These are phyloP conservation scores for Powellomyces hirtus DNA, from an alignment of 192 early-diverging fungal genomes.

Conservation along the genomic window DNA sequence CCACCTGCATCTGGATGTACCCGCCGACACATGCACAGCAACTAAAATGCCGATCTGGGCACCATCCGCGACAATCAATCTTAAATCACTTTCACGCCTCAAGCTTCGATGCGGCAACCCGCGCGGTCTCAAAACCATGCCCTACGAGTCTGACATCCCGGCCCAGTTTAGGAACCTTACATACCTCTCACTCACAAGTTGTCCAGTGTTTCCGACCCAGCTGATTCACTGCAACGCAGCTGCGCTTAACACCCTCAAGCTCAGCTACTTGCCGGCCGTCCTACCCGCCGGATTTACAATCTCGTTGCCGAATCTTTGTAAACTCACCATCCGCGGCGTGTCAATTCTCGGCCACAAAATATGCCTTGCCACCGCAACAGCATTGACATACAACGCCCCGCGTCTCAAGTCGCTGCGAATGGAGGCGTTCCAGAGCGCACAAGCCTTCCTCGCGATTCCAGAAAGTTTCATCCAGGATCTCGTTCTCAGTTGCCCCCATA, in stretches of 20 bases:
- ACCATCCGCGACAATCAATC: background rate
- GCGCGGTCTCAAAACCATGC: background rate
- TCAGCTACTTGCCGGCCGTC: background rate
- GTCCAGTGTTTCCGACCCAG: background rate
- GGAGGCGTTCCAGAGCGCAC: background rate
- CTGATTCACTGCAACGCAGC: background rate
- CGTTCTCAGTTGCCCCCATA: background rate
- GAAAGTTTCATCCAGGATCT: background rate
- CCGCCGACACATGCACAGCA: background rate
- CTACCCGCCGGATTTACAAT: background rate
- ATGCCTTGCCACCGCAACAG: background rate
- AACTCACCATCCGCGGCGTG: background rate
- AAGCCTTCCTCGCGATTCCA: background rate
- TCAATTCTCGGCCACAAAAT: constrained; percentile 4
- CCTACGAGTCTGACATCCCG: background rate
- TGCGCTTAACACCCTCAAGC: constrained; percentile 3
- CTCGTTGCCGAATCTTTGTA: background rate
- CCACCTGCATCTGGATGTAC: background rate
- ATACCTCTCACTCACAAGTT: background rate
- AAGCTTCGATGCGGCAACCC: background rate
- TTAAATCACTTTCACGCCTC: background rate
- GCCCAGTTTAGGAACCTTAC: background rate
- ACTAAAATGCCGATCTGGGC: background rate
- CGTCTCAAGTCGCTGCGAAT: background rate
- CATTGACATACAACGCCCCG: background rate